Evolutionary conservation across 495 filamentous ascomycete species (phyloP).

Genomic region (Parachaetomium inaequale): DNA sequence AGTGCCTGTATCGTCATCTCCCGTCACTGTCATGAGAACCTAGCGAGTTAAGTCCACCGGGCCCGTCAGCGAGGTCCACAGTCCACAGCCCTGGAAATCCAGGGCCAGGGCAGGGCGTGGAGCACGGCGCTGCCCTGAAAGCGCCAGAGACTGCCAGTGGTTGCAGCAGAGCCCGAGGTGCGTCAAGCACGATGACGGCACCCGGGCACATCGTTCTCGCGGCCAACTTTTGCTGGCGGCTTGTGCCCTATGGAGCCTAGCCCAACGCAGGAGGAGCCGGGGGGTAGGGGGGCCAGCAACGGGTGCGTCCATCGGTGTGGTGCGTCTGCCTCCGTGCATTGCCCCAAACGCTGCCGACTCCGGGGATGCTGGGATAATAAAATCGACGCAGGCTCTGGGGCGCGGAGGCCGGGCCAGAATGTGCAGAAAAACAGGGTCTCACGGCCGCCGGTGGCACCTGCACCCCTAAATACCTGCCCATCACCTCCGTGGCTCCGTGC

Average conservation of each 20-base stretch:
- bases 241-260: slow-evolving; percentile 3
- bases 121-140: neutral
- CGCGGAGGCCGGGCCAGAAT: slow-evolving; percentile 6
- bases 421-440: slow-evolving; percentile 23
- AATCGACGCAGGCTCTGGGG: neutral
- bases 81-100: slow-evolving; percentile 1
- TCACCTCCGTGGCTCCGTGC: neutral
- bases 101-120: neutral
- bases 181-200: slow-evolving; percentile 10
- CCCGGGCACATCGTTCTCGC: neutral
- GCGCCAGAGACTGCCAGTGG: too few species aligned
- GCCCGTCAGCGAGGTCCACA: neutral
- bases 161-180: neutral
- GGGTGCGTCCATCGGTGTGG: neutral
- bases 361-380: slow-evolving; percentile 8
- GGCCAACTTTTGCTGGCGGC: slow-evolving; percentile 1
- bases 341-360: neutral
- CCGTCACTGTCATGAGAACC: neutral
- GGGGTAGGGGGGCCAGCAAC: neutral
- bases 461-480: slow-evolving; percentile 13
- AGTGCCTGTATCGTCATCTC: neutral
- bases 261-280: slow-evolving; percentile 1
- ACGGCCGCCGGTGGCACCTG: slow-evolving; percentile 23
- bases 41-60: neutral
- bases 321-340: neutral